Percentiles rank a stretch among this genome's conserved stretches.
Evolutionary conservation across 2,329 filamentous ascomycete genomes (phyloP).

Genomic region (Penicillium sp.): DNA sequence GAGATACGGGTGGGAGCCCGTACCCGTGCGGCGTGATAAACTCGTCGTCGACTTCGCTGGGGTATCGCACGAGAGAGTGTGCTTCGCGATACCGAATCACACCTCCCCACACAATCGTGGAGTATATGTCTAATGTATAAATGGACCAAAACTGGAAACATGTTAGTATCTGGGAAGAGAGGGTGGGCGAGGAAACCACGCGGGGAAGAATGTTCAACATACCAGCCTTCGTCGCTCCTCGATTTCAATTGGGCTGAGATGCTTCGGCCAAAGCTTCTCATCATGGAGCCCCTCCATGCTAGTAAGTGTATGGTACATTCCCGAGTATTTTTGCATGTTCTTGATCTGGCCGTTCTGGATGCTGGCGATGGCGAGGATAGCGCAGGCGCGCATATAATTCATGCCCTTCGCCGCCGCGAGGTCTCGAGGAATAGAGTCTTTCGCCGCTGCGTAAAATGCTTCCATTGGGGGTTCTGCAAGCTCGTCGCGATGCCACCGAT

Average conservation of each 20-base stretch:
- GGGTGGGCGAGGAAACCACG: neutral
- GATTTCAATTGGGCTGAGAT: conserved; percentile 47
- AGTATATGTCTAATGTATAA: conserved; percentile 59
- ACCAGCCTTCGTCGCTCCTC: conserved; percentile 54
- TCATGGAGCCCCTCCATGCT: conserved; percentile 55
- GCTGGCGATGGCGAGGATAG: conserved; percentile 51
- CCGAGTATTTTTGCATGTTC: conserved; percentile 54
- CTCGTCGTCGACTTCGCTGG: conserved; percentile 51
- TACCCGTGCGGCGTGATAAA: conserved; percentile 39
- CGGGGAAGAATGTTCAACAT: conserved; percentile 15
- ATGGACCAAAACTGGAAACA: conserved; percentile 56
- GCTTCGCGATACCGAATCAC: conserved; percentile 49
- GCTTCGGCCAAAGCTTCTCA: conserved; percentile 54
- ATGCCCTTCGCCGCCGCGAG: conserved; percentile 29
- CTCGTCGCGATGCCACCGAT: conserved; percentile 33
- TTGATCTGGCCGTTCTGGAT: conserved; percentile 55
- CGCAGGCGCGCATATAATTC: conserved; percentile 49
- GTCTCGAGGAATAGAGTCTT: conserved; percentile 42
- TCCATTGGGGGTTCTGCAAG: conserved; percentile 41
- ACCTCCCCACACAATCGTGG: conserved; percentile 55
- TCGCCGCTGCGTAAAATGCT: conserved; percentile 48
- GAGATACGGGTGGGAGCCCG: conserved; percentile 18
- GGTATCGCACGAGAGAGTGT: conserved; percentile 51
- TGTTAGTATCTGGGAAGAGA: conserved; percentile 1
- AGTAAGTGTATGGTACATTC: conserved; percentile 53